phyloP scores from a whole-genome alignment of 1,139 yeast species.

The Kodamaea ohmeri region DNA sequence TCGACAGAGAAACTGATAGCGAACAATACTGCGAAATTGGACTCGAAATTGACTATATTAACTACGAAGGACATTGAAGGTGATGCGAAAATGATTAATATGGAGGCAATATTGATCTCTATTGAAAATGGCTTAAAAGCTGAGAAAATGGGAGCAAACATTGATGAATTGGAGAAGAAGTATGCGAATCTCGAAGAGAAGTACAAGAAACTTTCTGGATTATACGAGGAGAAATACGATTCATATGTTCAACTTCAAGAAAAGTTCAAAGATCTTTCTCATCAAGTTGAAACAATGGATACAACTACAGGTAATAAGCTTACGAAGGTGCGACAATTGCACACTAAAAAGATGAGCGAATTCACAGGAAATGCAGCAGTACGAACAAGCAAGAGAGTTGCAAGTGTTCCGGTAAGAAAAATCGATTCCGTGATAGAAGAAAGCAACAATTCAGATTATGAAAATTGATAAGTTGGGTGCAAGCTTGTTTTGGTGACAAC shows the following conservation, averaged over 20 bases:
- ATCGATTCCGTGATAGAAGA: conserved; percentile 2
- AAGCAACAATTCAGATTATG: conserved; percentile 26
- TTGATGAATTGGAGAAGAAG: conserved; percentile 17
- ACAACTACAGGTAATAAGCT: conserved; percentile 13
- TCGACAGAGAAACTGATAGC: neutral
- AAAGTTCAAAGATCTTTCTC: conserved; percentile 24
- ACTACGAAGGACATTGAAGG: conserved; percentile 3
- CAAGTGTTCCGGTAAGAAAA: conserved; percentile 29
- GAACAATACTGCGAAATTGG: conserved; percentile 1
- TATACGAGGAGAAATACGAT: conserved; percentile 28
- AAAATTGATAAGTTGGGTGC: conserved; percentile 2
- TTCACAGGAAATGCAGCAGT: conserved; percentile 14
- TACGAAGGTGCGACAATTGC: conserved; percentile 32
- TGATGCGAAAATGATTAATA: conserved; percentile 4
- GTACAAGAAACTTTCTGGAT: conserved; percentile 22
- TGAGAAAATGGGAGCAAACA: conserved; percentile 8
- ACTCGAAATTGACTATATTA: conserved; percentile 2
- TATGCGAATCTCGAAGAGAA: conserved; percentile 17
- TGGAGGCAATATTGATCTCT: conserved; percentile 6
- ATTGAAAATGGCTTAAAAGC: conserved; percentile 2
- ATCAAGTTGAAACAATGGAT: conserved; percentile 13
- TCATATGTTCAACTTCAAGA: conserved; percentile 24
- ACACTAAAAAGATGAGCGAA: conserved; percentile 25
- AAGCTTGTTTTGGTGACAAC: neutral
- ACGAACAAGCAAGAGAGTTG: conserved; percentile 25